A percentile compares a stretch with the other conserved stretches of the same genome.
Conservation (phyloP, 2,329 filamentous ascomycete species). For the Aspergillus alliaceus region DNA sequence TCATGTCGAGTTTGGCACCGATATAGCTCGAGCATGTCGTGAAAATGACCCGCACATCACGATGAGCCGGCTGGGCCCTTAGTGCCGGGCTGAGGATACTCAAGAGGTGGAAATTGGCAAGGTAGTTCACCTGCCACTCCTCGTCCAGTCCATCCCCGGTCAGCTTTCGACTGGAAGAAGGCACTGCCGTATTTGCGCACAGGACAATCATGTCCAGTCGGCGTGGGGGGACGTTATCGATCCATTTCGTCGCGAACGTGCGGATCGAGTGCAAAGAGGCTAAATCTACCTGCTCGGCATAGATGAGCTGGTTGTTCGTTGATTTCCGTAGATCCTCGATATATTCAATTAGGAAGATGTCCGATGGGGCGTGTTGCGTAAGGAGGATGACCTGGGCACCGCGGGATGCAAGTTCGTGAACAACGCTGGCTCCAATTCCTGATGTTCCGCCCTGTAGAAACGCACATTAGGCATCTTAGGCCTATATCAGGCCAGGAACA, state of each 20-base stretch:
- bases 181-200: conserved; percentile 72
- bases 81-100: conserved; percentile 89
- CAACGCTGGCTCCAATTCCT: conserved; percentile 79
- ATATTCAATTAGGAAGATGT: conserved; percentile 89
- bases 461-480: too few relatives aligned
- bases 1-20: conserved; percentile 63
- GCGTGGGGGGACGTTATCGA: conserved; percentile 88
- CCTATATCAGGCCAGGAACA: neutral
- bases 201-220: conserved; percentile 88
- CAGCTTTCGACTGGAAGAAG: conserved; percentile 53
- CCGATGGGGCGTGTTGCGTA: conserved; percentile 75
- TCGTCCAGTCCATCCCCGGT: conserved; percentile 81
- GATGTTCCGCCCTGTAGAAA: conserved; percentile 74
- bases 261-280: conserved; percentile 86
- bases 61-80: conserved; percentile 85
- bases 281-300: conserved; percentile 92
- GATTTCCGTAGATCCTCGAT: conserved; percentile 79
- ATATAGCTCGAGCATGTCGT: conserved; percentile 88
- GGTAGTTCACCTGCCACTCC: conserved; percentile 92
- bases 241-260: conserved; percentile 94
- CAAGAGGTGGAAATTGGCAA: conserved; percentile 92
- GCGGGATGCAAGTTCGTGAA: conserved; percentile 70
- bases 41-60: conserved; percentile 86
- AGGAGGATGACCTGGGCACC: conserved; percentile 91
- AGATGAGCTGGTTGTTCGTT: conserved; percentile 83